A percentile compares a stretch with the other conserved stretches of the same genome.
Evolutionary conservation across 495 filamentous ascomycete species (phyloP).

Genomic region (Aspergillus sclerotiicarbonarius): DNA sequence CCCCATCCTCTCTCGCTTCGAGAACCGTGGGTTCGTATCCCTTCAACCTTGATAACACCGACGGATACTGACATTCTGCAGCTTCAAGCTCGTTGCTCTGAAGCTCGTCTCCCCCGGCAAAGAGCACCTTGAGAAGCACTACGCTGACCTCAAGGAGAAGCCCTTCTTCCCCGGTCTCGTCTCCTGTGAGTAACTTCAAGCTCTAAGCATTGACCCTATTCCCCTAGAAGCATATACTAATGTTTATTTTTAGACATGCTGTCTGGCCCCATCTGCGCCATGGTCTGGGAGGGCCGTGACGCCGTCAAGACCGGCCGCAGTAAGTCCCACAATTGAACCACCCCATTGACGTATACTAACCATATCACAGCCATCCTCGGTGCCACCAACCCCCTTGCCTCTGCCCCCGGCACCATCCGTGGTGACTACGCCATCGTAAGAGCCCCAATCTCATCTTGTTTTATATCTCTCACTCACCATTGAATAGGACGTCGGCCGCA

Average conservation of each 20-base stretch:
- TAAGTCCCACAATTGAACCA: constrained; percentile 38
- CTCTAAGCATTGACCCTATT: background rate
- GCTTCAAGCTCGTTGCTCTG: constrained; percentile 97
- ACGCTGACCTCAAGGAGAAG: constrained; percentile 87
- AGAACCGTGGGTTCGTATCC: constrained; percentile 75
- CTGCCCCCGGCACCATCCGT: constrained; percentile 94
- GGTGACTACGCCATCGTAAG: constrained; percentile 72
- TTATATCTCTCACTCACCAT: constrained; percentile 7
- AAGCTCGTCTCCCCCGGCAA: constrained; percentile 86
- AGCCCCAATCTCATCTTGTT: background rate
- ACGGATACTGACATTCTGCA: constrained; percentile 31
- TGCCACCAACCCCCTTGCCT: constrained; percentile 95
- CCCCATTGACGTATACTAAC: constrained; percentile 8
- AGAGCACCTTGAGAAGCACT: constrained; percentile 97
- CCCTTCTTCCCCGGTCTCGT: constrained; percentile 94
- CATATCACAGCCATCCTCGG: constrained; percentile 70
- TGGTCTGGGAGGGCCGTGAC: constrained; percentile 98
- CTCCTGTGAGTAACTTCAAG: constrained; percentile 61
- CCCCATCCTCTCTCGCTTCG: constrained; percentile 95
- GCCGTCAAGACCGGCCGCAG: constrained; percentile 96
- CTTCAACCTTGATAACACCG: background rate
- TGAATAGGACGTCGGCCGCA: constrained; percentile 83
- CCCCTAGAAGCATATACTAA: constrained; percentile 13
- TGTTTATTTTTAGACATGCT: constrained; percentile 71
- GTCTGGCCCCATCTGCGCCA: constrained; percentile 93